Evolutionary conservation across 257 asterid genomes (phyloP).

Genomic region (Vinca minor): DNA sequence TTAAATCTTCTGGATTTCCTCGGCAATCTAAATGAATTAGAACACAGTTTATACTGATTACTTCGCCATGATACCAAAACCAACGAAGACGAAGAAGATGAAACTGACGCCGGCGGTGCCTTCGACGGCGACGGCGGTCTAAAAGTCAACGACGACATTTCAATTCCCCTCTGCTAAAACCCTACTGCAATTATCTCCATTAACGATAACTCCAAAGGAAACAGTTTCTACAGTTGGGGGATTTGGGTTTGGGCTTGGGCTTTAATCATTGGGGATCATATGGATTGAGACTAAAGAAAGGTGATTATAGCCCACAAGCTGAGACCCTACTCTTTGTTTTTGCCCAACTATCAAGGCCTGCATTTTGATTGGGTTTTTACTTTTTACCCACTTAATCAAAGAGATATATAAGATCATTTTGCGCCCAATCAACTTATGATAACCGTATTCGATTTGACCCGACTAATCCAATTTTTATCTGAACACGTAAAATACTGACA

Average conservation of each 20-base stretch:
- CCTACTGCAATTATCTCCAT: constrained; percentile 16
- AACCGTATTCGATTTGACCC: no score
- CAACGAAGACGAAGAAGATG: constrained; percentile 28
- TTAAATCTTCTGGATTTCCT: constrained; percentile 32
- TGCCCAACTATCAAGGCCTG: neutral
- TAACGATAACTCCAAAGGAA: constrained; percentile 12
- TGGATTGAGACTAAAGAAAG: neutral
- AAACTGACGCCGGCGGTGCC: constrained; percentile 21
- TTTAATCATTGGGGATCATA: neutral
- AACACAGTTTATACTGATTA: constrained; percentile 17
- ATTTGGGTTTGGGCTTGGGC: constrained; percentile 1
- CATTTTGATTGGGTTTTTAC: neutral
- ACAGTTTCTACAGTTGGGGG: neutral
- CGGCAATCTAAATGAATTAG: constrained; percentile 30
- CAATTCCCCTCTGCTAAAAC: constrained; percentile 6
- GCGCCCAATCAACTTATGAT: no score
- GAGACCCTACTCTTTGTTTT: no score
- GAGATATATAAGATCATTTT: neutral
- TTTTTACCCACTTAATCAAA: neutral
- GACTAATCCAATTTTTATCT: no score
- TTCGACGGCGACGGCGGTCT: constrained; percentile 44
- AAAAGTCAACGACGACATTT: constrained; percentile 58
- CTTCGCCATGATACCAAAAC: constrained; percentile 15
- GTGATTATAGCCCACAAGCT: neutral
- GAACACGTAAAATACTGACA: no score